These are phyloP conservation scores for Colletotrichum viniferum DNA, from an alignment of 2,329 filamentous ascomycete genomes.

Conservation along the genomic window DNA sequence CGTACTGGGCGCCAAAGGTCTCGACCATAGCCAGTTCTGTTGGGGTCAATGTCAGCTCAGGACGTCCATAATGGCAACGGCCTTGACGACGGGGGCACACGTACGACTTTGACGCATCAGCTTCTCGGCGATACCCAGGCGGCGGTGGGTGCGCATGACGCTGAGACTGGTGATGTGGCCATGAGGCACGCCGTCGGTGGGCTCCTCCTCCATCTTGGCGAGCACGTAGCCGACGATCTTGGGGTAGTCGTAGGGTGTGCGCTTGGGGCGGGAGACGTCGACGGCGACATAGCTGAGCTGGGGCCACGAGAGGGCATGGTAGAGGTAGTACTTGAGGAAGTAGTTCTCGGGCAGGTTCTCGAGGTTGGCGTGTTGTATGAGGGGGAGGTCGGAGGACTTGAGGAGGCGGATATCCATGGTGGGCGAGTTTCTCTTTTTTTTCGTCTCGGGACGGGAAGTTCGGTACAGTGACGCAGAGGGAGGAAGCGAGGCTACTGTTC, in stretches of 20 bases:
- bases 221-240: constrained; percentile 99
- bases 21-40: constrained; percentile 92
- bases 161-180: constrained; percentile 95
- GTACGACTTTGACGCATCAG: constrained; percentile 94
- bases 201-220: constrained; percentile 99
- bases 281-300: constrained; percentile 97
- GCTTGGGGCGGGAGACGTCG: constrained; percentile 80
- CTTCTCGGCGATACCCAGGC: constrained; percentile 93
- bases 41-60: not conserved
- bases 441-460: not conserved
- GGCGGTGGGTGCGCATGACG: constrained; percentile 94
- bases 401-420: constrained; percentile 91
- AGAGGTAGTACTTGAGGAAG: constrained; percentile 99
- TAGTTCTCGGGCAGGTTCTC: constrained; percentile 99
- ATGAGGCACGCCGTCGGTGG: constrained; percentile 85
- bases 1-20: constrained; percentile 88
- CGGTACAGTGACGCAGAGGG: not conserved
- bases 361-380: constrained; percentile 97
- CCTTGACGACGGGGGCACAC: constrained; percentile 38
- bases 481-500: not conserved
- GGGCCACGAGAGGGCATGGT: constrained; percentile 97
- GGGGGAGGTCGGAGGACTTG: constrained; percentile 80
- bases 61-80: not conserved
- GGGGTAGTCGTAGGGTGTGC: constrained; percentile 84
- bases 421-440: constrained; percentile 17